Base-by-base conservation (phyloP, 257 asterid genomes). In the Gentiana dahurica region DNA sequence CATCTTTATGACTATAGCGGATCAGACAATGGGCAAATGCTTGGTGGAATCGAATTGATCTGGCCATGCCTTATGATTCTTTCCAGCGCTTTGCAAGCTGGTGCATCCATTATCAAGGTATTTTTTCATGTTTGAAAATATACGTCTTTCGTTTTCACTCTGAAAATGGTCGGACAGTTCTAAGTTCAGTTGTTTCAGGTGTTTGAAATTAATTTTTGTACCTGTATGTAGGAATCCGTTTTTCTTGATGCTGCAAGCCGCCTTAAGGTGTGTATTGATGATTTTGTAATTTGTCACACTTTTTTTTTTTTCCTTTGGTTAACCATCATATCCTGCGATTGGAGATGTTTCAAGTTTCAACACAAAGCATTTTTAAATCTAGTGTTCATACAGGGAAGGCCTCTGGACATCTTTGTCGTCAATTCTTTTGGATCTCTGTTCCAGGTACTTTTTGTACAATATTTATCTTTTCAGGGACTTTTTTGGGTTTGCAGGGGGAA, bases 341-440 rank as follows among this genome's bases (percentile, higher is more conserved):
- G 43, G 13, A 49, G 37, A 50, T 35, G 37, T 44, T 44, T 68
- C 24, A 15, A 15, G 24, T 15, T 15, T 68, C 12, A 56, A 53
- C 36, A 24, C 24, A 45, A 4, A 43, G n/a, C 8, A 50, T 54
- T 53, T 60, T 62, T 59, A 55, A 71, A 12, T 43, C 37, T 53
- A 57, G 43, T 43, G 51, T 62, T 65, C 8, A 63, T 60, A 38
- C 79, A 88, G 96, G 96, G 86, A 53, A 79, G 73, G 71, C 49
- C 78, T 71, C 85, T 88, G 37, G 95, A 88, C 75, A 85, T 88
- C 66, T 88, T 88, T 69, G 91, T 88, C 7, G 95, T 88, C 71
- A 88, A 88, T 75, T 88, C 96, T 61, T 85, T 77, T 53, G 96
- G 96, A 66, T 88, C 96, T 74, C 94, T 84, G 64, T 88, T 85